phyloP scores from a whole-genome alignment of 331 rosid species.

The Malus hybrid region DNA sequence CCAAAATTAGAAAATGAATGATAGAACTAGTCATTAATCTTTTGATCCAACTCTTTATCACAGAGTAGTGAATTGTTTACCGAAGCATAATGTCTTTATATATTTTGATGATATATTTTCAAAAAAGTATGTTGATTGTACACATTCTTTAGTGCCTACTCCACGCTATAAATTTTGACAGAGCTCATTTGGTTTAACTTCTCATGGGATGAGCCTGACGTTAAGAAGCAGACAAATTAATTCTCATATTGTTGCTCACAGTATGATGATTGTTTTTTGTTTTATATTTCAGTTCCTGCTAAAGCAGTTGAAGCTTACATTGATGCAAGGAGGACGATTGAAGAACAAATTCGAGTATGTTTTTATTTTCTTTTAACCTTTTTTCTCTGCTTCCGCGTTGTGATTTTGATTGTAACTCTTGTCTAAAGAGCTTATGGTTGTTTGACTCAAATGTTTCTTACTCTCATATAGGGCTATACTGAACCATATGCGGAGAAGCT shows the following conservation, averaged over 20 bases:
- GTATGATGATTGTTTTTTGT: slow-evolving; percentile 26
- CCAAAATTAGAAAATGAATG: background rate
- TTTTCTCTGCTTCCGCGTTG: slow-evolving; percentile 9
- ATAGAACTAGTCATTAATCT: background rate
- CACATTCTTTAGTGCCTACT: background rate
- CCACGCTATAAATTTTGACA: background rate
- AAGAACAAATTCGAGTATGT: slow-evolving; percentile 70
- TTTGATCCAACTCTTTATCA: background rate
- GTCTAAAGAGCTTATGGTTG: background rate
- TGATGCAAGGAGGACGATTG: slow-evolving; percentile 66
- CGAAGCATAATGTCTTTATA: background rate
- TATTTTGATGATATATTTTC: background rate
- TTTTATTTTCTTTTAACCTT: background rate
- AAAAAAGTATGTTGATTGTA: background rate
- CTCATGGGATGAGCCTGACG: background rate
- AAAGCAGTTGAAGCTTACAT: slow-evolving; percentile 72
- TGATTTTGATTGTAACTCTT: background rate
- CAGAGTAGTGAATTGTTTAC: background rate
- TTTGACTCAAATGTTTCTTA: slow-evolving; percentile 19
- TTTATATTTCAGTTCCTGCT: slow-evolving; percentile 56
- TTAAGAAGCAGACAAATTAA: background rate
- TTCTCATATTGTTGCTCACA: background rate
- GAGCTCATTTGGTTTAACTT: background rate
- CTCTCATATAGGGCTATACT: slow-evolving; percentile 52
- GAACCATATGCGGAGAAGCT: slow-evolving; percentile 93